Evolutionary conservation across 2,329 filamentous ascomycete genomes (phyloP).

Genomic region (Cordyceps cicadae): DNA sequence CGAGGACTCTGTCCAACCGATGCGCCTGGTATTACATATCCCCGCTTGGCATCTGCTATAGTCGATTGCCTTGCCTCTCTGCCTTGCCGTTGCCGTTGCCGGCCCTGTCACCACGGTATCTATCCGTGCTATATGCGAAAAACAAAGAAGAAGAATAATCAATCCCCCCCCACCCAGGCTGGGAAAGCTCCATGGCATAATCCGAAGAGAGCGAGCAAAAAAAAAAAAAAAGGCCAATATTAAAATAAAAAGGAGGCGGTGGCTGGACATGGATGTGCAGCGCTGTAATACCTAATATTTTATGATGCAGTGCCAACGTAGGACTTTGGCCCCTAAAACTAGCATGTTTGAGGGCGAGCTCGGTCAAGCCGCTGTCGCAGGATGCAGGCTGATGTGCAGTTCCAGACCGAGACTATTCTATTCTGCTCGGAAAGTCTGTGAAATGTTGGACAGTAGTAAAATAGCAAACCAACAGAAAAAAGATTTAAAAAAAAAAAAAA

Average conservation of each 20-base stretch:
- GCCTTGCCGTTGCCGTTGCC: background rate
- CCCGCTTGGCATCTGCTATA: background rate
- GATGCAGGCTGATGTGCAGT: constrained; percentile 3
- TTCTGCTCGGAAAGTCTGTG: too few relatives aligned
- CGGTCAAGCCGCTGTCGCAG: background rate
- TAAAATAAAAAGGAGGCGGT: background rate
- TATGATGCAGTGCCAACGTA: background rate
- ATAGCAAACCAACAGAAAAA: too few relatives aligned
- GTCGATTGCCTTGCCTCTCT: background rate
- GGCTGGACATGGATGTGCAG: background rate
- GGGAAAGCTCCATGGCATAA: background rate
- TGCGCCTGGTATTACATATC: background rate
- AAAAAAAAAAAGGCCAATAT: too few relatives aligned
- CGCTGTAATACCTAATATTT: background rate
- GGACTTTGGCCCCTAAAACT: background rate
- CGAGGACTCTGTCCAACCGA: background rate
- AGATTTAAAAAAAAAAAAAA: too few relatives aligned
- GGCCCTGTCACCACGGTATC: background rate
- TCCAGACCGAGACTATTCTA: background rate
- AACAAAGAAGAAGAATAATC: too few relatives aligned
- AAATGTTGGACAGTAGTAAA: too few relatives aligned
- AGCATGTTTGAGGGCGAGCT: background rate
- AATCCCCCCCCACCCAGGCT: background rate
- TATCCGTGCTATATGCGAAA: background rate
- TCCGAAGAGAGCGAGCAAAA: background rate